Evolutionary conservation across 768 basidiomycete genomes (phyloP), one percentile per base, ranked within the genome.

Genomic region (Naganishia friedmannii): DNA sequence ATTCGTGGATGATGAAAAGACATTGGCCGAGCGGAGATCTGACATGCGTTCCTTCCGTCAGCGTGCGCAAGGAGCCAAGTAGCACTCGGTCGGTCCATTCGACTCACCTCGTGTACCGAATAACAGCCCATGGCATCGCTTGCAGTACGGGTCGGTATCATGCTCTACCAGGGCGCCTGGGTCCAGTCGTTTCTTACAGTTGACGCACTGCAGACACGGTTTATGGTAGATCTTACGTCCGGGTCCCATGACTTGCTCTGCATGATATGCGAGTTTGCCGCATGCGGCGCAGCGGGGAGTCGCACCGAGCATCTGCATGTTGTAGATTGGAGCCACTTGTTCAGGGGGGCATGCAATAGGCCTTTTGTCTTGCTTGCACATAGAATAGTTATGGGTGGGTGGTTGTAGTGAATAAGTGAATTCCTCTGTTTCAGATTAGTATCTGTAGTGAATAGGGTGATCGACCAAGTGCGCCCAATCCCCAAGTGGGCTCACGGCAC

Each of bases 171-270:
- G 42, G 6, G 48, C 31, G 1, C 65, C 56, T 19, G 67, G 26
- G 37, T 72, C 71, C 10, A 72, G 65, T 12, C 71, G 31, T 39
- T 67, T 72, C 71, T 69, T 56, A 54, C 71, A 72, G 42, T 65
- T 65, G 21, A 34, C 13, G 46, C 71, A 72, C 10, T 65, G 48
- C 4, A 72, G 53, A 46, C 71, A 72, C 5, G 67, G 71, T 51
- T 72, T 72, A 29, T 72, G 71, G 53, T 72, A 72, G 37, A 72
- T 72, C 53, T 56, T 54, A 12, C 69, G 46, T 7, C 26, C 53
- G 51, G 69, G 69, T 34, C 69, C 69, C 63, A 70, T 70, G 13
- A 63, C 60, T n/a, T 63, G 60, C 34, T 72, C 71, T n/a, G 67
- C 71, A 54, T 72, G 71, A 46, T 72, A 72, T 3, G 57, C 71